Conservation (phyloP, 2,329 filamentous ascomycete genomes). For the Hymenoscyphus fructigenus region DNA sequence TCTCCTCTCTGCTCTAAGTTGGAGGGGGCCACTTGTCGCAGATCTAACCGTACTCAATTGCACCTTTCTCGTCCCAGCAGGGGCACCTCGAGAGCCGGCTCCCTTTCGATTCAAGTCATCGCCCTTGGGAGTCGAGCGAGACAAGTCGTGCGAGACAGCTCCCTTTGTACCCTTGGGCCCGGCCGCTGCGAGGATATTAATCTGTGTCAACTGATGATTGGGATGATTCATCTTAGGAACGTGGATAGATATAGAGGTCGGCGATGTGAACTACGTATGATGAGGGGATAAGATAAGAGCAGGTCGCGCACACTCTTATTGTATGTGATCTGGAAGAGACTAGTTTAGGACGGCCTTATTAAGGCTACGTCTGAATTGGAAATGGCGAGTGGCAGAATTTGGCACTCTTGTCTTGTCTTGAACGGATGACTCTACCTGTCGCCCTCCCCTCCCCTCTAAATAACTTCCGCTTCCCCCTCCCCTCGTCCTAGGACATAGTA, state of each 20-base stretch:
- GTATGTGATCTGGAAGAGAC: slow-evolving; percentile 7
- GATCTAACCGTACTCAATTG: slow-evolving; percentile 15
- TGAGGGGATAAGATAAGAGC: slow-evolving; percentile 10
- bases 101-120: slow-evolving; percentile 15
- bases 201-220: slow-evolving; percentile 15
- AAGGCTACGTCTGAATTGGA: slow-evolving; percentile 17
- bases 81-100: slow-evolving; percentile 14
- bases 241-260: slow-evolving; percentile 11
- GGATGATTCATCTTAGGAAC: slow-evolving; percentile 6
- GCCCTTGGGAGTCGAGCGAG: slow-evolving; percentile 15
- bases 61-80: slow-evolving; percentile 12
- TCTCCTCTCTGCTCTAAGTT: slow-evolving; percentile 15
- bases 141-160: slow-evolving; percentile 9
- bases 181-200: slow-evolving; percentile 18
- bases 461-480: slow-evolving; percentile 9
- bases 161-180: slow-evolving; percentile 12
- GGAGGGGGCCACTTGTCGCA: slow-evolving; percentile 16
- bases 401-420: slow-evolving; percentile 10
- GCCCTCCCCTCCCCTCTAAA: slow-evolving; percentile 12
- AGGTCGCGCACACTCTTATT: slow-evolving; percentile 8
- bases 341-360: slow-evolving; percentile 8
- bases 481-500: slow-evolving; percentile 11
- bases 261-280: slow-evolving; percentile 6
- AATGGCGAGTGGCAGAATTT: slow-evolving; percentile 13
- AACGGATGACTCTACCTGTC: slow-evolving; percentile 10